A percentile compares a stretch with the other conserved stretches of the same genome.
phyloP scores from a whole-genome alignment of 345 rosid species.

The Corchorus capsularis region DNA sequence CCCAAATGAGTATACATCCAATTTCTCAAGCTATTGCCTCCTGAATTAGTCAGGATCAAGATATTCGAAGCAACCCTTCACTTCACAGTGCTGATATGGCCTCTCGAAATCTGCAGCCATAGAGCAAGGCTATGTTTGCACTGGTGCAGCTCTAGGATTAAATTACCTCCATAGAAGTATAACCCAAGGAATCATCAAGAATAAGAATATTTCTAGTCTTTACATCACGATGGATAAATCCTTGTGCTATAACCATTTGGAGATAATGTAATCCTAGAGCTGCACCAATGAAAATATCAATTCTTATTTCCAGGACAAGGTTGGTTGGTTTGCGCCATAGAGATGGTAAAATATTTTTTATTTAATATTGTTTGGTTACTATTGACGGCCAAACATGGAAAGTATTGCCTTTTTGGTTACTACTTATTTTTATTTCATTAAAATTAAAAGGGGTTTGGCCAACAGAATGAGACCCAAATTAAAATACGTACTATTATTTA shows the following conservation, averaged over 20 bases:
- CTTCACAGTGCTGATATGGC: no score
- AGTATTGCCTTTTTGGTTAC: no score
- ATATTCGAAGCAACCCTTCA: no score
- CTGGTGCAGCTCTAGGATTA: slow-evolving; percentile 41
- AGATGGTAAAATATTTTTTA: background rate
- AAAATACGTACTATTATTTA: no score
- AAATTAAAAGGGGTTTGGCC: no score
- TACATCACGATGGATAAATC: slow-evolving; percentile 84
- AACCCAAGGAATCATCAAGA: slow-evolving; percentile 57
- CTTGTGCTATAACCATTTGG: slow-evolving; percentile 71
- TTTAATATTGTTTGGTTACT: no score
- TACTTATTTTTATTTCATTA: no score
- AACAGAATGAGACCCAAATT: no score
- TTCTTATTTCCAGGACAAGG: slow-evolving; percentile 81
- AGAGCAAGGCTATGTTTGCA: slow-evolving; percentile 60
- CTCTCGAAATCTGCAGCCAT: no score
- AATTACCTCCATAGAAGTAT: no score
- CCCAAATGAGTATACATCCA: slow-evolving; percentile 92
- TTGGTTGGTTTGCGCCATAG: no score
- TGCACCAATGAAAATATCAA: slow-evolving; percentile 80
- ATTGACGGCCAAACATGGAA: no score
- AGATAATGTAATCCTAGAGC: slow-evolving; percentile 86
- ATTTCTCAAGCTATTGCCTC: slow-evolving; percentile 84
- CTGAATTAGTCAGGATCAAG: slow-evolving; percentile 73
- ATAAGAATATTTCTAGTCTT: slow-evolving; percentile 88